Evolutionary conservation across 2,329 filamentous ascomycete species (phyloP), one percentile per base, ranked within the genome.

Genomic region (Spiromastix sp.): DNA sequence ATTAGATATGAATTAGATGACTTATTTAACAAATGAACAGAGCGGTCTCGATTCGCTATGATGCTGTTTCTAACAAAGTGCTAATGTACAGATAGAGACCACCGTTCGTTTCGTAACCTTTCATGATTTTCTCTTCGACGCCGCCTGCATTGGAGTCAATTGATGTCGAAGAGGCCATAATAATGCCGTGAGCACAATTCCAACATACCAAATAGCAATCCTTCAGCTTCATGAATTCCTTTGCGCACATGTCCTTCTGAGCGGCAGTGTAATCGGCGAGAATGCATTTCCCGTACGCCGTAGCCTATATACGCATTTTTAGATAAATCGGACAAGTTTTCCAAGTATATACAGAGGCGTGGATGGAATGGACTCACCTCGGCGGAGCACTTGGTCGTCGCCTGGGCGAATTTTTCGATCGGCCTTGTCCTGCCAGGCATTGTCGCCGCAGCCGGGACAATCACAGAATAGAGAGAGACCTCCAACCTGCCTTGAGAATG

Each of bases 211-310:
- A 52, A 54, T 85, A 93, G 55, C 89, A 96, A 46, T 93, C 71
- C 57, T 93, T 94, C 32, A 96, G 59, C 45, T 66, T 77, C 59
- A 91, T 67, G 48, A 98, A 96, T 53, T 95, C 86, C 39, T 76
- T 77, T 4, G 71, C 70, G 53, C 91, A 98, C 68, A 91, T 91
- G 54, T 95, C 85, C 55, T 93, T 93, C 48, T 86, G 74, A 3
- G 94, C 76, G 3, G 85, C 76, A 54, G 89, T 89, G 62, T 93
- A 96, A 54, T 96, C 89, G 25, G 77, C 75, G 33, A 89, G 73
- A 44, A 98, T 79, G 56, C 91, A 98, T 67, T 86, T 87, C 46
- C 89, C 91, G 53, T 96, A 98, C 9, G 74, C 68, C 2, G 85
- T 71, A 34, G 85, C 81, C 89, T 96, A 43, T 17, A 38, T 34